These are phyloP conservation scores for Fusarium luffae DNA, from an alignment of 2,329 filamentous ascomycete genomes.

Conservation along the genomic window DNA sequence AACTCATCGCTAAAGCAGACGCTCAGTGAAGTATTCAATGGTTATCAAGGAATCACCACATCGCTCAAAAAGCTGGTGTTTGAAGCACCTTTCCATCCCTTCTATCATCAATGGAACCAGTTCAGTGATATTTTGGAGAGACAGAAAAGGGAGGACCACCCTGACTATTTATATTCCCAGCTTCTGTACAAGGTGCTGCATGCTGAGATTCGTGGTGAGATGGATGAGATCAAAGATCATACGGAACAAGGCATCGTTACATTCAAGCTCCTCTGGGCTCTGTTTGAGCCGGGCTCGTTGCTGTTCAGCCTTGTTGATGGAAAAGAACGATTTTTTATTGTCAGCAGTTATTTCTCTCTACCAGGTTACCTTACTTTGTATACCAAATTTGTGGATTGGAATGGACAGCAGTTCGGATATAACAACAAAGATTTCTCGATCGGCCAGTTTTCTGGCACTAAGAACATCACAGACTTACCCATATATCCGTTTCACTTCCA, in stretches of 20 bases:
- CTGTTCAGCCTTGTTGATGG: not conserved
- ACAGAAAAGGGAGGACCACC: not conserved
- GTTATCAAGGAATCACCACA: not conserved
- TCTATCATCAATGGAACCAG: not conserved
- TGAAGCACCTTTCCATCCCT: not conserved
- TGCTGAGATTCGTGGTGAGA: not conserved
- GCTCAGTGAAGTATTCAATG: not conserved
- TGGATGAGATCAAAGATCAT: not conserved
- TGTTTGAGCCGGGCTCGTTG: not conserved
- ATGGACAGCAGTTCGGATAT: not conserved
- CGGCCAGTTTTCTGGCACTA: not conserved
- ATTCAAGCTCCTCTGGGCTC: not conserved
- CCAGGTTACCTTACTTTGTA: not conserved
- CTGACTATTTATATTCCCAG: not conserved
- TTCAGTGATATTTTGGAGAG: not conserved
- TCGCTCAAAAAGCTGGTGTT: not conserved
- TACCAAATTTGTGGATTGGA: not conserved
- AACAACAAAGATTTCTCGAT: fast-evolving
- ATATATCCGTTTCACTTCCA: not conserved
- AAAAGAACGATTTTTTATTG: not conserved
- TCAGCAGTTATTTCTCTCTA: not conserved
- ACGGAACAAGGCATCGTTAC: not conserved
- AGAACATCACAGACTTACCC: not conserved
- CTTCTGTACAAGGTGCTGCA: not conserved
- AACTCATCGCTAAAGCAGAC: not conserved